Evolutionary conservation across 495 filamentous ascomycete genomes (phyloP), one percentile per base, ranked within the genome.

Genomic region (Trichoderma parareesei): DNA sequence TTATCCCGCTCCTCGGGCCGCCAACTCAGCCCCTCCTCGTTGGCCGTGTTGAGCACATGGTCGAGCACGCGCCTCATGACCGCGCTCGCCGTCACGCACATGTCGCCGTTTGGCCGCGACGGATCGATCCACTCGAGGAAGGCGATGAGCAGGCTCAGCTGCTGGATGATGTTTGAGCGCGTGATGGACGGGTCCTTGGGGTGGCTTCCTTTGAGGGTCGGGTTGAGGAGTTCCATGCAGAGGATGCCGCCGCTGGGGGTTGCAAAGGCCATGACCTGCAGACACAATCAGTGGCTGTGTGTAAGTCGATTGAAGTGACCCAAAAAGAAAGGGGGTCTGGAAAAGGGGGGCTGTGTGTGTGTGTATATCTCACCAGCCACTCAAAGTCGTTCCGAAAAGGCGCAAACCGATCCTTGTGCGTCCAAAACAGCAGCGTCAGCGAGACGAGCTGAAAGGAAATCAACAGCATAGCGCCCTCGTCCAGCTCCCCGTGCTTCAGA

Each of bases 141-240:
- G 0, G 82, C 84, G 18, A 87, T 76, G 55, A 89, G 84, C 11
- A 87, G 79, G 64, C 84, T 87, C 5, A 88, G 76, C 63, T 87
- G 85, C 55, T 87, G 85, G 48, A 88, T 85, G 7, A 83, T 76
- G 66, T 85, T 82, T 1, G 85, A 84, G 11, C 85, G 80, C 0
- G 84, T 83, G 72, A 62, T 76, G 64, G 38, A 77, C 65, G 38
- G 67, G 61, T 59, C 74, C 69, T 59, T 76, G 68, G 76, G 72
- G 6, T 75, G 72, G 11, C 27, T 38, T 33, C 61, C 38, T 20
- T 63, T 37, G 42, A 63, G 48, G 2, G 61, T 16, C 1, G 38
- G 13, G 4, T 57, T n/a, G 27, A 64, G 62, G 9, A 64, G 46
- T 68, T 88, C 87, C 53, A 88, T 76, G 33, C 82, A 81, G 14